These are phyloP conservation scores for Oryza australiensis DNA, from an alignment of 176 grass and related monocot species.

Conservation along the genomic window DNA sequence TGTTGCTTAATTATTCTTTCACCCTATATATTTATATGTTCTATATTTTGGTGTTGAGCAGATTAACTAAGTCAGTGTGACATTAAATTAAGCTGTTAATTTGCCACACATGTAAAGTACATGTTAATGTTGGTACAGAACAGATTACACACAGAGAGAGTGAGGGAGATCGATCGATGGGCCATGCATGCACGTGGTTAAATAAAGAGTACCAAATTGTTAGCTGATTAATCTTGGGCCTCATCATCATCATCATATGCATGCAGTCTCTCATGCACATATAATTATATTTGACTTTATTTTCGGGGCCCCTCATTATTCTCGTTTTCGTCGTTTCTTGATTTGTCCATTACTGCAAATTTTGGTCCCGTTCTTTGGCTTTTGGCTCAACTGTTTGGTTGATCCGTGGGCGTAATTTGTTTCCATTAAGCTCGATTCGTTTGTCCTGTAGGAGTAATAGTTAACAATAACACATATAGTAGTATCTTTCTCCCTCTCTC, in stretches of 20 bases:
- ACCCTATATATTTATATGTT: background rate
- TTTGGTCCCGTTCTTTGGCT: slow-evolving; percentile 30
- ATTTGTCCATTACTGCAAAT: slow-evolving; percentile 22
- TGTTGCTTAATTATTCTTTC: background rate
- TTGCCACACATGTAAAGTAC: slow-evolving; percentile 46
- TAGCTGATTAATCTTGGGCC: slow-evolving; percentile 4
- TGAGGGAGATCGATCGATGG: background rate
- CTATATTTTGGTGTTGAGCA: slow-evolving; percentile 10
- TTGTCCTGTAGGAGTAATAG: background rate
- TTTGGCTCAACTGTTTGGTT: slow-evolving; percentile 16
- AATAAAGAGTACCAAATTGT: slow-evolving; percentile 37
- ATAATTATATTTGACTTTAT: slow-evolving; percentile 40
- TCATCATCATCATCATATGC: background rate
- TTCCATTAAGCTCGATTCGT: background rate
- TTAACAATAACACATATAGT: background rate
- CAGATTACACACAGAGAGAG: slow-evolving; percentile 20
- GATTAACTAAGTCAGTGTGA: background rate
- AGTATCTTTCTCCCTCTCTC: no score
- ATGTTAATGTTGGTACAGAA: slow-evolving; percentile 28
- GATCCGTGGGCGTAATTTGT: slow-evolving; percentile 20
- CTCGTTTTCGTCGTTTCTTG: slow-evolving; percentile 38
- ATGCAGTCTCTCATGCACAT: background rate
- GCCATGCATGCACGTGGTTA: slow-evolving; percentile 16
- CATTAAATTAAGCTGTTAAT: slow-evolving; percentile 10
- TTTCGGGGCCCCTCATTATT: slow-evolving; percentile 4